Percentiles rank a stretch among this genome's conserved stretches.
phyloP scores from a whole-genome alignment of 768 basidiomycete species.

The Russula foetens region DNA sequence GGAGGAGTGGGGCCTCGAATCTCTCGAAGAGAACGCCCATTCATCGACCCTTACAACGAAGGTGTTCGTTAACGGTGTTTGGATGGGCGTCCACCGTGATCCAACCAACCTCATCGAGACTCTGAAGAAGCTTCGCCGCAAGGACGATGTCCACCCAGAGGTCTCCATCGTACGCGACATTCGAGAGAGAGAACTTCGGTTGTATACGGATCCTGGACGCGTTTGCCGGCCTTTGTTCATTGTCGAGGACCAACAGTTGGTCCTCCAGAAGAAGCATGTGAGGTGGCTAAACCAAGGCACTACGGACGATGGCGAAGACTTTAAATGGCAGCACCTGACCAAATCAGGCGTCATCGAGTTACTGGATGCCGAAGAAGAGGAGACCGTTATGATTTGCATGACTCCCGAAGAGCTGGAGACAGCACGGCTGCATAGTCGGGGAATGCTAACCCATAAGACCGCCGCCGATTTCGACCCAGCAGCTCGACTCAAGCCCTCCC shows the following conservation, averaged over 20 bases:
- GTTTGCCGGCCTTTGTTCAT: slow-evolving; percentile 97
- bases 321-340: slow-evolving; percentile 77
- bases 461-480: slow-evolving; percentile 79
- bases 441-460: slow-evolving; percentile 40
- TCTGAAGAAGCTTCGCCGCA: slow-evolving; percentile 84
- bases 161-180: slow-evolving; percentile 98
- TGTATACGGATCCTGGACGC: slow-evolving; percentile 95
- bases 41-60: slow-evolving; percentile 81
- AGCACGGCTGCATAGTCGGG: slow-evolving; percentile 51
- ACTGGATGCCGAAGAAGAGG: slow-evolving; percentile 97
- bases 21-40: slow-evolving; percentile 88
- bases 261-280: slow-evolving; percentile 78
- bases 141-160: slow-evolving; percentile 92
- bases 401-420: slow-evolving; percentile 91
- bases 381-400: slow-evolving; percentile 99
- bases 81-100: slow-evolving; percentile 98
- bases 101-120: slow-evolving; percentile 89
- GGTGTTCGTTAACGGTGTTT: slow-evolving; percentile 98
- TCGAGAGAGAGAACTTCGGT: slow-evolving; percentile 84
- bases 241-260: slow-evolving; percentile 84
- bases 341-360: slow-evolving; percentile 88
- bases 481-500: slow-evolving; percentile 67
- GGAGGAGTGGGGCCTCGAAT: slow-evolving; percentile 97
- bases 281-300: slow-evolving; percentile 52
- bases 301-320: slow-evolving; percentile 43